phyloP scores from a whole-genome alignment of 768 basidiomycete species.

The Tubosaeta brunneosetosa region DNA sequence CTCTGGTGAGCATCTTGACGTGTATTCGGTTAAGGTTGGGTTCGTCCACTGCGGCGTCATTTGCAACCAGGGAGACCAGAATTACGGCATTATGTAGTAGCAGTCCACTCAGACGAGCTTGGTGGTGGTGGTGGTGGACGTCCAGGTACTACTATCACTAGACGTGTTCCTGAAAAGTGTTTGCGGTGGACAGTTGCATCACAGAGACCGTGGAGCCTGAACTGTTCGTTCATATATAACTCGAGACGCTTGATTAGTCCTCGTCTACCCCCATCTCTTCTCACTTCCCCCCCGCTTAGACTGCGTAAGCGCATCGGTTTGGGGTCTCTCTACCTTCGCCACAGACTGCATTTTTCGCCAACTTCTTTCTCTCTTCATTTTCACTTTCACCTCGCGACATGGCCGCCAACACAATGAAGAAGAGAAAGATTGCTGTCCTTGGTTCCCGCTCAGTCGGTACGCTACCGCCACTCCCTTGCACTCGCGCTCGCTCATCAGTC shows the following conservation, averaged over 20 bases:
- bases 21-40: conserved; percentile 19
- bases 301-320: conserved; percentile 24
- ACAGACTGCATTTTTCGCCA: conserved; percentile 17
- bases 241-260: not conserved
- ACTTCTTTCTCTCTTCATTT: conserved; percentile 10
- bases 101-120: not conserved
- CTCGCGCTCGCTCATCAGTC: conserved; percentile 16
- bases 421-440: conserved; percentile 85
- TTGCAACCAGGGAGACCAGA: conserved; percentile 5
- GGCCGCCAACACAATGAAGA: conserved; percentile 49
- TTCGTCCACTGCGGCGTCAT: conserved; percentile 5
- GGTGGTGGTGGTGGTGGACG: not conserved
- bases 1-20: too few species aligned
- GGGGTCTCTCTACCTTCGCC: conserved; percentile 18
- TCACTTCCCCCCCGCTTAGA: conserved; percentile 21
- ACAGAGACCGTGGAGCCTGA: conserved; percentile 20
- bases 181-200: conserved; percentile 14
- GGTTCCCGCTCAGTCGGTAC: conserved; percentile 86
- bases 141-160: conserved; percentile 4
- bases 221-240: conserved; percentile 18
- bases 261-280: conserved; percentile 2
- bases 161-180: conserved; percentile 18
- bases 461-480: conserved; percentile 20
- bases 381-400: conserved; percentile 17
- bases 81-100: too few species aligned